phyloP scores from a whole-genome alignment of 805 yeast species.

The Tetrapisispora nanseiensis region DNA sequence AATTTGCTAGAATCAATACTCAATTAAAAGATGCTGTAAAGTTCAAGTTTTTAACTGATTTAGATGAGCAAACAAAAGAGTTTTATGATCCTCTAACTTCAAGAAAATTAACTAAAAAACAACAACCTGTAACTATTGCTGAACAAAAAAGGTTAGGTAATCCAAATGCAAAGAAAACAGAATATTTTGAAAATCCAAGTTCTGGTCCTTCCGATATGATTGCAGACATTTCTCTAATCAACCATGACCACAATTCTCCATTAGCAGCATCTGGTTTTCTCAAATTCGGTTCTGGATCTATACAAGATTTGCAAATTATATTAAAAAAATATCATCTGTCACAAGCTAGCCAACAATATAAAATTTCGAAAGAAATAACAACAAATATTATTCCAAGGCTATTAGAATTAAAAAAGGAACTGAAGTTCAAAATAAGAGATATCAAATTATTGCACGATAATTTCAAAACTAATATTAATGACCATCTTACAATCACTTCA shows the following conservation, averaged over 20 bases:
- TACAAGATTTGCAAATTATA: slow-evolving; percentile 67
- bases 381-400: slow-evolving; percentile 47
- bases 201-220: not conserved
- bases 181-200: not conserved
- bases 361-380: slow-evolving; percentile 45
- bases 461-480: slow-evolving; percentile 49
- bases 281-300: slow-evolving; percentile 65
- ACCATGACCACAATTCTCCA: slow-evolving; percentile 4
- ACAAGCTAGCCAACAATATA: slow-evolving; percentile 44
- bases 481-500: slow-evolving; percentile 56
- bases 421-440: slow-evolving; percentile 68
- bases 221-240: not conserved
- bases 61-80: slow-evolving; percentile 27
- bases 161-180: not conserved
- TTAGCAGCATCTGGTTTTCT: slow-evolving; percentile 41
- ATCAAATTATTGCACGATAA: slow-evolving; percentile 59
- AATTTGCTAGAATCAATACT: slow-evolving; percentile 55
- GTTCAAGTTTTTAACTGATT: slow-evolving; percentile 30
- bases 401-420: slow-evolving; percentile 55
- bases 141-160: slow-evolving; percentile 11
- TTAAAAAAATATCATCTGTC: slow-evolving; percentile 56
- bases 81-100: slow-evolving; percentile 43
- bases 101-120: slow-evolving; percentile 30
- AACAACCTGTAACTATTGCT: slow-evolving; percentile 20
- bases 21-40: slow-evolving; percentile 61